Conservation (phyloP, 768 basidiomycete species). For the Mycena filopes region DNA sequence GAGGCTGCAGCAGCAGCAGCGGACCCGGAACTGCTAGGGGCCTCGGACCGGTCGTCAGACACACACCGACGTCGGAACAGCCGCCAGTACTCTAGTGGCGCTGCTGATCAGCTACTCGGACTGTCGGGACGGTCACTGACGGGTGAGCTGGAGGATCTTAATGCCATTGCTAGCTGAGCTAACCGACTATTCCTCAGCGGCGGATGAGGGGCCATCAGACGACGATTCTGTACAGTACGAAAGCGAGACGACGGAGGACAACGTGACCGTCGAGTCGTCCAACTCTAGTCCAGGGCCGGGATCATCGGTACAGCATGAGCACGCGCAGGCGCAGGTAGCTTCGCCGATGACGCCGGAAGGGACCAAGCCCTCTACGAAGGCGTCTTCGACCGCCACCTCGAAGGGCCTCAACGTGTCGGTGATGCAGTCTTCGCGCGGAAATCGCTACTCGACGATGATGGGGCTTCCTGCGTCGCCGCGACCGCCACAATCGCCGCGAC, state of each 20-base stretch:
- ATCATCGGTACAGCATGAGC: conserved; percentile 26
- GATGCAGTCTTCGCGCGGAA: conserved; percentile 60
- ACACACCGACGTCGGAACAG: conserved; percentile 72
- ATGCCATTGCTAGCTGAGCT: conserved; percentile 30
- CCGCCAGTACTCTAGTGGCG: conserved; percentile 83
- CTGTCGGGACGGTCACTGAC: conserved; percentile 74
- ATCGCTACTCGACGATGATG: conserved; percentile 69
- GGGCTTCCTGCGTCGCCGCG: conserved; percentile 65
- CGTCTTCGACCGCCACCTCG: conserved; percentile 70
- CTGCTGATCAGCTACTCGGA: conserved; percentile 86
- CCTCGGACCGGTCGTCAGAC: conserved; percentile 48
- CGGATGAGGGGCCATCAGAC: conserved; percentile 76
- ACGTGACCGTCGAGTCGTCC: conserved; percentile 60
- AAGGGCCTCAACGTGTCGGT: conserved; percentile 78
- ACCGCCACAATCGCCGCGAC: conserved; percentile 54
- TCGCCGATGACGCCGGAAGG: conserved; percentile 55
- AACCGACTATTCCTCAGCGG: conserved; percentile 44
- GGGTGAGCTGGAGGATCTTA: conserved; percentile 57
- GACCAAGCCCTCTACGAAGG: conserved; percentile 55
- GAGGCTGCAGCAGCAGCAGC: conserved; percentile 32
- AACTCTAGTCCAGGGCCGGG: conserved; percentile 52
- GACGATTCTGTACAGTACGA: conserved; percentile 79
- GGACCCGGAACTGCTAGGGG: conserved; percentile 12
- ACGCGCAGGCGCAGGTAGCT: conserved; percentile 42
- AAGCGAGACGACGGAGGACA: conserved; percentile 76